Percentiles rank a stretch among this genome's conserved stretches.
These are phyloP conservation scores for Hirsutella rhossiliensis DNA, from an alignment of 2,329 filamentous ascomycete species.

Conservation along the genomic window DNA sequence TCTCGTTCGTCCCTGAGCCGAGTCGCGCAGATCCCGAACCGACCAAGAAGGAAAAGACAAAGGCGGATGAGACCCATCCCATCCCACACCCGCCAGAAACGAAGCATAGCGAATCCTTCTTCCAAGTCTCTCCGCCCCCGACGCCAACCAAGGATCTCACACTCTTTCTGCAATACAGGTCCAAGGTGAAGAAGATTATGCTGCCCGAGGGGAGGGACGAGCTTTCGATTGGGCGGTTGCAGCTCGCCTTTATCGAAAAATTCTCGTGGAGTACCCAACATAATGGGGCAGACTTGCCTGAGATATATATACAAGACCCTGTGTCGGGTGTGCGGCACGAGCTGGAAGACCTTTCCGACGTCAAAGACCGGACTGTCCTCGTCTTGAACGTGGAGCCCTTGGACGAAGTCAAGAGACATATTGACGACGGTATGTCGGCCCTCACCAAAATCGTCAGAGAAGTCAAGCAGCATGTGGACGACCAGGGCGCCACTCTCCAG, in stretches of 20 bases:
- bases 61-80: constrained; percentile 8
- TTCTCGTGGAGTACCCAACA: constrained; percentile 98
- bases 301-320: constrained; percentile 96
- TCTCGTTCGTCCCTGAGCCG: constrained; percentile 14
- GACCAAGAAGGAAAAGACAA: constrained; percentile 10
- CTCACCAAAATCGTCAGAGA: constrained; percentile 76
- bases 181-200: constrained; percentile 92
- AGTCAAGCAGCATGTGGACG: constrained; percentile 71
- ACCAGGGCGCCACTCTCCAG: constrained; percentile 72
- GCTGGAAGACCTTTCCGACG: constrained; percentile 81
- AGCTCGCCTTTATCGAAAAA: constrained; percentile 96
- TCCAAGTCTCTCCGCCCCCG: constrained; percentile 51
- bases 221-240: constrained; percentile 74
- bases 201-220: constrained; percentile 74
- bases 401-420: constrained; percentile 92
- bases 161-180: constrained; percentile 91
- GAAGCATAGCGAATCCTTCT: constrained; percentile 33
- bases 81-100: constrained; percentile 24
- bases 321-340: constrained; percentile 95
- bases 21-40: constrained; percentile 4
- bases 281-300: constrained; percentile 82
- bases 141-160: constrained; percentile 73
- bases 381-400: constrained; percentile 86
- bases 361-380: constrained; percentile 91
- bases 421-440: constrained; percentile 79